A percentile compares a stretch with the other conserved stretches of the same genome.
Conservation (phyloP, 2,329 filamentous ascomycete genomes). For the Thielaviopsis ethacetica region DNA sequence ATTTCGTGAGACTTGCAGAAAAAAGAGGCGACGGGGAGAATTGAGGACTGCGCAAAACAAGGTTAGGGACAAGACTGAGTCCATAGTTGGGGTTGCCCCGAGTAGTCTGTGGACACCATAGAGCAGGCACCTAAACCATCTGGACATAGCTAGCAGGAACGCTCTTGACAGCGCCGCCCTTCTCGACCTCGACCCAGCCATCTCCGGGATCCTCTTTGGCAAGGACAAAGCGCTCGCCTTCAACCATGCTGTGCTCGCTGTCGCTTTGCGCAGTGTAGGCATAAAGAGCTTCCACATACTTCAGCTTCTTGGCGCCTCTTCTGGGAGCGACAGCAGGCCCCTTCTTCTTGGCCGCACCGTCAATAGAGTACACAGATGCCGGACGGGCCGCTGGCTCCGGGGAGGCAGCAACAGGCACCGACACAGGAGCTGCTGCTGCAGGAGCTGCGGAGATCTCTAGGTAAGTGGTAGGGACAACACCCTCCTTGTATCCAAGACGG, state of each 20-base stretch:
- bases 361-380: conserved; percentile 54
- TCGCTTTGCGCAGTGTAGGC: conserved; percentile 78
- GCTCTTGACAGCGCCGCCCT: conserved; percentile 68
- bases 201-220: conserved; percentile 79
- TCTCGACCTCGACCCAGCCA: conserved; percentile 94
- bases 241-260: conserved; percentile 73
- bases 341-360: conserved; percentile 53
- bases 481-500: conserved; percentile 56
- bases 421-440: neutral
- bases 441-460: conserved; percentile 46
- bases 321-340: conserved; percentile 82
- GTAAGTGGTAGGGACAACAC: conserved; percentile 76
- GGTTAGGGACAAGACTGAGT: conserved; percentile 2
- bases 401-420: conserved; percentile 26
- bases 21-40: neutral
- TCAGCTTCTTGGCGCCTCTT: conserved; percentile 81
- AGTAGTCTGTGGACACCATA: conserved; percentile 3
- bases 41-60: conserved; percentile 6
- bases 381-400: conserved; percentile 44
- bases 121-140: conserved; percentile 35
- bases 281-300: conserved; percentile 85
- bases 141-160: conserved; percentile 91
- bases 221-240: conserved; percentile 83
- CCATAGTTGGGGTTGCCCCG: neutral
- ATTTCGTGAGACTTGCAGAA: neutral